Base-by-base conservation (phyloP, 768 basidiomycete species). In the Boletus sp. region DNA sequence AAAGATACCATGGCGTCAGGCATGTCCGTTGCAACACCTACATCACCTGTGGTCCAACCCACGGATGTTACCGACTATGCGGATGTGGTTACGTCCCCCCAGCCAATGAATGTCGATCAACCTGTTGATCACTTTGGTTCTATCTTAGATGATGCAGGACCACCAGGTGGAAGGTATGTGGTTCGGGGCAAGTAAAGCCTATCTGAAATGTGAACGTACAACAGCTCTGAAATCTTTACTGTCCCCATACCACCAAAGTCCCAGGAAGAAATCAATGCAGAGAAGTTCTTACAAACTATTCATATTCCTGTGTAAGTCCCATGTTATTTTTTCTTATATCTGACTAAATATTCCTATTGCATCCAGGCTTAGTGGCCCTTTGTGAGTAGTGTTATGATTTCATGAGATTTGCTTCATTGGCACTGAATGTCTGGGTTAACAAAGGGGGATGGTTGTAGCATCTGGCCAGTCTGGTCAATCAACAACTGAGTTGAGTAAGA, bases 281-380 rank as follows among this genome's bases (percentile, higher is more conserved):
- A 70, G 21, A 55, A 46, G 21, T 70, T 70, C 47, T 47, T 70
- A 39, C 54, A 59, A 29, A 67, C 65, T 9, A 8, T 70, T 25
- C 11, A 57, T 21, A 52, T 71, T 34, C 67, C 70, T 41, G 49
- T 3, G 71, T 72, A 50, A 40, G 69, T 53, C n/a, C 1, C 1
- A 5, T 41, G 17, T n/a, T 23, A 29, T 19, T 35, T 35, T 39
- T 27, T 2, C n/a, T 40, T 42, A 3, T 19, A 14, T 49, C 15
- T 47, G 13, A 59, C 8, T 44, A 4, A 50, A 29, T 42, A 11
- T 25, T 9, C 7, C 4, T 17, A 17, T 41, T 30, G 2, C 10
- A 42, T 49, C 10, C 29, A 70, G 69, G 27, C 70, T 72, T 2
- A 53, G 33, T 47, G 42, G 21, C 2, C 66, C 69, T 25, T 43